Evolutionary conservation across 306 rosid species (phyloP), one percentile per base, ranked within the genome.

Genomic region (Quercus dentata): DNA sequence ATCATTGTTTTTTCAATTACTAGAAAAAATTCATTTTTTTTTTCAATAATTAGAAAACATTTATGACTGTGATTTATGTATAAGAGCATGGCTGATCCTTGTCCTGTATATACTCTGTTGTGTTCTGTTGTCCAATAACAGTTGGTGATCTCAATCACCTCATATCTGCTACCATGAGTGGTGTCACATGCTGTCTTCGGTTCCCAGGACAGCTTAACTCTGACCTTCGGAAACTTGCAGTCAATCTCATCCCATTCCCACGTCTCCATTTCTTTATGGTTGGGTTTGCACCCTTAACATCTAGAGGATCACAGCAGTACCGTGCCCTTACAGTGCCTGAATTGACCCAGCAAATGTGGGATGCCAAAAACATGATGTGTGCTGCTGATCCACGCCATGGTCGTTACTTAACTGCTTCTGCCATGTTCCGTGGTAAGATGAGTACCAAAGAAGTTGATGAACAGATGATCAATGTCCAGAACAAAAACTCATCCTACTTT

Each of bases 371-470:
- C 86, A 87, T 87, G 90, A 87, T 87, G 90, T 87, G 90, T 10
- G 90, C 90, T 17, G 90, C 90, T 63, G 90, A 87, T 56, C 90
- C 90, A 55, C 88, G 88, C 30, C 90, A 87, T 25, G 90, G 90
- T 11, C 88, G 88, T 19, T 87, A 84, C 84, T 84, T 87, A 25
- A 87, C 90, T 1, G 90, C 88, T 3, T 87, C 88, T 17, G 90
- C 90, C 76, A 74, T 87, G 88, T 87, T 87, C 73, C 88, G 90
- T 11, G 90, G 88, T 35, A 87, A 84, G 77, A 87, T 87, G 90
- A 87, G 90, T 78, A 87, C 90, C 4, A 87, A 87, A 58, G 90
- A 87, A 76, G 90, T 87, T 3, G 90, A 87, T 31, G 90, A 87
- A 17, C 90, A 87, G 68, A 87, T 87, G 86, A 84, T 84, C 18